Percentiles rank a stretch among this genome's conserved stretches.
Conservation (phyloP, 164 flowering plant genomes). For the Annona squamosa region DNA sequence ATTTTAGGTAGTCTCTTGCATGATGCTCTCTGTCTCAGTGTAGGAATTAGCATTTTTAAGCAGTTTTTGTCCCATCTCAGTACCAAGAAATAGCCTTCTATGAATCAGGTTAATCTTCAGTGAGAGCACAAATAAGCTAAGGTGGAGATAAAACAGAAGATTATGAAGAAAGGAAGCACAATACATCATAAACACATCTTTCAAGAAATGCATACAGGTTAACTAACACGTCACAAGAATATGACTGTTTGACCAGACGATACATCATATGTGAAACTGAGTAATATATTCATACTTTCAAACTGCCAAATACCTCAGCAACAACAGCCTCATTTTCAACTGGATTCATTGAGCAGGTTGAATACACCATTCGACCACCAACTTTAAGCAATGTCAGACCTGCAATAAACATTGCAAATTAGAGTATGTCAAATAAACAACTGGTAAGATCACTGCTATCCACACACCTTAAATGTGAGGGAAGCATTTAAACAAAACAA, state of each 20-base stretch:
- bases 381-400: slow-evolving; percentile 85
- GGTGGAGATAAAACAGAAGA: background rate
- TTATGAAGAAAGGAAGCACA: background rate
- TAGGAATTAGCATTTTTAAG: too few relatives aligned
- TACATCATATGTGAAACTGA: background rate
- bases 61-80: too few relatives aligned
- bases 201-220: background rate
- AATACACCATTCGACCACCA: slow-evolving; percentile 96
- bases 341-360: slow-evolving; percentile 99
- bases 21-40: too few relatives aligned
- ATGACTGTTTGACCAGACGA: background rate
- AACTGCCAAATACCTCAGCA: slow-evolving; percentile 67
- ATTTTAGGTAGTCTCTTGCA: too few relatives aligned
- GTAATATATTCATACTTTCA: background rate
- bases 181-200: background rate
- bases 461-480: background rate
- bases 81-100: too few relatives aligned
- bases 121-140: too few relatives aligned
- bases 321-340: slow-evolving; percentile 98
- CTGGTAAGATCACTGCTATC: background rate
- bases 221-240: background rate
- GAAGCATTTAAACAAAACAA: too few relatives aligned
- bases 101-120: too few relatives aligned
- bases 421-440: background rate
- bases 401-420: slow-evolving; percentile 19